Evolutionary conservation across 2,329 filamentous ascomycete species (phyloP), one percentile per base, ranked within the genome.

Genomic region (Fusarium austroafricanum): DNA sequence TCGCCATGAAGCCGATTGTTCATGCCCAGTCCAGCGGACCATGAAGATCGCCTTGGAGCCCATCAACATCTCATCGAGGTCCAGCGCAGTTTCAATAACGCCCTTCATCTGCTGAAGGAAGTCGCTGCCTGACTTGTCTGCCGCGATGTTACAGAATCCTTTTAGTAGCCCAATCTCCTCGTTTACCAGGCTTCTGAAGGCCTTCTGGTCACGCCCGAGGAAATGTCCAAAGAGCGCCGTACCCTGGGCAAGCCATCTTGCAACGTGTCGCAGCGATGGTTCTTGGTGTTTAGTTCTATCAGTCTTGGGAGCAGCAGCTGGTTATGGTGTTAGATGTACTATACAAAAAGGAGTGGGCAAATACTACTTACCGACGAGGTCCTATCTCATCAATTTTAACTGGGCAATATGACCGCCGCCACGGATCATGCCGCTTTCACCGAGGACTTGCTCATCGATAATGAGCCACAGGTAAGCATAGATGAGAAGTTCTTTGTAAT

Each of bases 21-120:
- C 11, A 5, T 7, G 2, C 5, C 15, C n/a, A 10, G 12, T 12
- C 23, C 38, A 38, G 12, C 11, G 10, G 17, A 53, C 5, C 6
- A 2, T 1, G 14, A 57, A 31, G 5, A 52, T 10, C 5, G 54
- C 55, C 17, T 7, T 55, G 11, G 58, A 61, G 3, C 10, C 6
- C 55, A 61, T 61, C 11, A 61, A 9, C 35, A 61, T 61, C 29
- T 21, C 37, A 4, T 61, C 55, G 0, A 61, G 29, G 1, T 61
- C 35, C 5, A 61, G 5, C 4, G 59, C 59, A 15, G 9, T 15
- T 5, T 35, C 35, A 15, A 61, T 6, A 11, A 61, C 26, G 7
- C 1, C 4, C 5, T 46, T 37, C 23, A 61, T 42, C 3, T 45
- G 35, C 2, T 7, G 38, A 4, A 20, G 18, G 14, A 49, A n/a